Evolutionary conservation across 2,329 filamentous ascomycete genomes (phyloP), one percentile per base, ranked within the genome.

Genomic region (Trichoderma breve): DNA sequence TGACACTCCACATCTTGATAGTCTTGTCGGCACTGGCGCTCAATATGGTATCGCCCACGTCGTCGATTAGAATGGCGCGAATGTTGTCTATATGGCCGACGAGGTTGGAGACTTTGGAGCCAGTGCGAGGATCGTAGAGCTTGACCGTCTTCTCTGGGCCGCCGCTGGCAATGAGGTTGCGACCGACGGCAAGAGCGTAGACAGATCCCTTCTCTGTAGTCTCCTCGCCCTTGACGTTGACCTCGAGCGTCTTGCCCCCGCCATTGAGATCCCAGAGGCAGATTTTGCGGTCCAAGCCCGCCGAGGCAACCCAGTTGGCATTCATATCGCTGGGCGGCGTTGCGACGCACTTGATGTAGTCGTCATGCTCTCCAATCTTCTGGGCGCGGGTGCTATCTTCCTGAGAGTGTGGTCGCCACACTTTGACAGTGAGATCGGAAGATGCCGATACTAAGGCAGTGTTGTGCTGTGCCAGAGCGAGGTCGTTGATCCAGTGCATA

Each of bases 1-100:
- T 96, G 76, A 98, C 91, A 75, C 95, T 98, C 96, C 96, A 99
- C 72, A 98, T 90, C 84, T 99, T 99, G 84, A 99, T 92, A 0
- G 96, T 98, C 82, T 97, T 94, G 80, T 99, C 96, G 1, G 95
- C 95, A 76, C 95, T 97, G 15, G 94, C 95, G 0, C 95, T 97
- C 86, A 99, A 89, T 76, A 99, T 93, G 53, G 91, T 97, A 79
- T 97, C 94, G 51, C 94, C 95, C 73, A 93, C 90, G 76, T 95
- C 90, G 77, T 93, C 97, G 75, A 99, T 90, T 67, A 99, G 85
- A 74, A 99, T 94, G 76, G 95, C 92, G 62, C 96, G 91, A 75
- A 99, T 91, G 75, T 95, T 98, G 85, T 97, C 95, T 24, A 95
- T 97, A 80, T 99, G 96, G 6, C 96, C 96, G 26, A 98, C 94